phyloP scores from a whole-genome alignment of 345 rosid species.

The Moricandia arvensis region DNA sequence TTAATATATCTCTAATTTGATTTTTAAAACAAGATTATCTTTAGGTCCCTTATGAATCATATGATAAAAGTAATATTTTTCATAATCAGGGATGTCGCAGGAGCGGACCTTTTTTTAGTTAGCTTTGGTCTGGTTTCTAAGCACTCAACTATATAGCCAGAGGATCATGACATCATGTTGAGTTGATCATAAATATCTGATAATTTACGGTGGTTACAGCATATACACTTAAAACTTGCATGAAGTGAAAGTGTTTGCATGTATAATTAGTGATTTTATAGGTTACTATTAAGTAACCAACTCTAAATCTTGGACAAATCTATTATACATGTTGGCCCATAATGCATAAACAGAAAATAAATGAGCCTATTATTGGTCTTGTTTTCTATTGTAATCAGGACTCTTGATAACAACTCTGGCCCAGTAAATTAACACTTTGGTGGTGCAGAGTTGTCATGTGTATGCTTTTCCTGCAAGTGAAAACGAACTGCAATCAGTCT shows the following conservation, averaged over 20 bases:
- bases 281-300: neutral
- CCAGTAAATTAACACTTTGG: conserved; percentile 9
- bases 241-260: neutral
- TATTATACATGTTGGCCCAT: neutral
- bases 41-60: neutral
- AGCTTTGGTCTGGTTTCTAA: neutral
- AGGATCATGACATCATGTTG: neutral
- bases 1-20: neutral
- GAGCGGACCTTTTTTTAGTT: neutral
- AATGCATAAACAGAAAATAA: neutral
- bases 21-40: neutral
- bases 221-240: neutral
- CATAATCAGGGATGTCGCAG: neutral
- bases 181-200: neutral
- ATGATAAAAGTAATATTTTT: neutral
- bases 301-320: neutral
- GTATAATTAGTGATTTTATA: neutral
- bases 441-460: conserved; percentile 7
- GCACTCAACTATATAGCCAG: neutral
- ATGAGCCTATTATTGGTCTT: neutral
- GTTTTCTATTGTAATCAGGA: neutral
- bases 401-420: neutral
- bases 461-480: conserved; percentile 27
- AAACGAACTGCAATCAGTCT: conserved; percentile 9
- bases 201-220: neutral